Evolutionary conservation across 2,329 filamentous ascomycete species (phyloP), one percentile per base, ranked within the genome.

Genomic region (Penicillium expansum): DNA sequence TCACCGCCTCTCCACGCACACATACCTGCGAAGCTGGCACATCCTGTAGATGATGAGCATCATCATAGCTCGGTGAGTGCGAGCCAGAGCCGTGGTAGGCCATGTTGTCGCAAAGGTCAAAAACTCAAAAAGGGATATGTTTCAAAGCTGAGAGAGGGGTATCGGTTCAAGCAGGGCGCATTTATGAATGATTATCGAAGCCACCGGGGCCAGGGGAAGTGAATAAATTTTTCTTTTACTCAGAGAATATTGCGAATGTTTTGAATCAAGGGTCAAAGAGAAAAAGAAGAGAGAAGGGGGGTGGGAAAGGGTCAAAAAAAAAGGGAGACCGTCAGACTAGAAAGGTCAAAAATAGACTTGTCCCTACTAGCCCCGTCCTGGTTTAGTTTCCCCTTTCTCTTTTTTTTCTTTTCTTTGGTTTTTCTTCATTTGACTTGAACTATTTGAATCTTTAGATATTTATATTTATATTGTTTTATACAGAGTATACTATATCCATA

Each of bases 41-140:
- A 69, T 91, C 87, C 70, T 89, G 85, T 69, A 90, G 75, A 57
- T 80, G 82, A 71, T 90, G 86, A 66, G 83, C 79, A 64, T 86
- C 87, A 55, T 83, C 83, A 63, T 83, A 79, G 49, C 55, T 58
- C 60, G 74, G 77, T 71, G 79, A 77, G 59, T 82, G 65, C 54
- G 60, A 61, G 52, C 67, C 80, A 69, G 78, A 75, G 71, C 84
- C 83, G 75, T 84, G 83, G 75, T 89, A 89, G 69, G 86, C 86
- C 83, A 86, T 86, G 74, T 67, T 79, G 65, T 57, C 56, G 54
- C 57, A 37, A 53, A 59, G 53, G 62, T 52, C n/a, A 16, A 49
- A 29, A 20, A 3, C 27, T 44, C 38, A 50, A 52, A 42, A 62
- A 57, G 48, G 62, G 56, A 59, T 54, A 38, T 53, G 38, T 62